phyloP scores from a whole-genome alignment of 345 rosid genomes.

The Linum tenue region DNA sequence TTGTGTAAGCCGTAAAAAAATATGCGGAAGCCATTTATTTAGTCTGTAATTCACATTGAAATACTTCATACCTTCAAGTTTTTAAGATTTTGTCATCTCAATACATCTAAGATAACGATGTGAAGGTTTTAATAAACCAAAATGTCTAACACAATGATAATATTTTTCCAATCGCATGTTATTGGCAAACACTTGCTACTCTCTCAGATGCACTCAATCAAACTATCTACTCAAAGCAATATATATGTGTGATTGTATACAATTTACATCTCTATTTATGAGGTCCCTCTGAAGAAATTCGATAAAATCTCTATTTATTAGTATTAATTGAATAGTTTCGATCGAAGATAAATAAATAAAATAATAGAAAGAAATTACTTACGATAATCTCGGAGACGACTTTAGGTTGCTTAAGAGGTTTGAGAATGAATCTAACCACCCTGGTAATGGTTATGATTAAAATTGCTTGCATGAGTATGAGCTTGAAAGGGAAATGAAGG shows the following conservation, averaged over 20 bases:
- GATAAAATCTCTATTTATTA: neutral
- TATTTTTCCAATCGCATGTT: too few relatives aligned
- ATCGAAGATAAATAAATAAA: too few relatives aligned
- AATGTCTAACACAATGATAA: too few relatives aligned
- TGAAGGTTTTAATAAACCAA: too few relatives aligned
- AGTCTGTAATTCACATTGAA: neutral
- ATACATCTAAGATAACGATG: too few relatives aligned
- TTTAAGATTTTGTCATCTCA: too few relatives aligned
- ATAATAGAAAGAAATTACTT: constrained; percentile 14
- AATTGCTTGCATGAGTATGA: constrained; percentile 32
- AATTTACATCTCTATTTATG: neutral
- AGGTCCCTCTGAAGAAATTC: neutral
- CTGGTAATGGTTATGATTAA: constrained; percentile 33
- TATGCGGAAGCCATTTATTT: neutral
- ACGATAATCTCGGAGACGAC: constrained; percentile 62
- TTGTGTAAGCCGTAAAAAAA: neutral
- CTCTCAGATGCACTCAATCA: too few relatives aligned
- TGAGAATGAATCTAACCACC: constrained; percentile 40
- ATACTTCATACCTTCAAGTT: neutral
- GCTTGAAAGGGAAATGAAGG: constrained; percentile 25
- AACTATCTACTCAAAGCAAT: too few relatives aligned
- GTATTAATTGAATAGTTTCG: neutral
- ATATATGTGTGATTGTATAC: too few relatives aligned
- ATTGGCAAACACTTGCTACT: too few relatives aligned
- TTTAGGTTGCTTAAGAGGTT: constrained; percentile 64